phyloP scores from a whole-genome alignment of 108 stramenopile species.

The Epithemia pelagica region DNA sequence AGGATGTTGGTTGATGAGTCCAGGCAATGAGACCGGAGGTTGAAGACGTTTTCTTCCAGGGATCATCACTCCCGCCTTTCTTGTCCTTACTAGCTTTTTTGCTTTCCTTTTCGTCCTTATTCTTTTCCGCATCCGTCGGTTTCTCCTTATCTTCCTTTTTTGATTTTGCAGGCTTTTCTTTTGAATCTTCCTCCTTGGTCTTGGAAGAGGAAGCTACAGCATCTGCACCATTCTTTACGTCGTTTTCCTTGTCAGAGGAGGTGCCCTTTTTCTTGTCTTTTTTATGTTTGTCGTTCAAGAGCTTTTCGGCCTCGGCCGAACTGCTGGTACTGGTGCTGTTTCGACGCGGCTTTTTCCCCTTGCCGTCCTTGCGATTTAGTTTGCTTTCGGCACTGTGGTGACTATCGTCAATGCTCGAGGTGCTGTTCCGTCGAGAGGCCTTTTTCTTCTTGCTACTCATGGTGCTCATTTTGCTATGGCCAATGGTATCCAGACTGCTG shows the following conservation, averaged over 20 bases:
- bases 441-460: not conserved
- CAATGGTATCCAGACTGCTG: too few relatives aligned
- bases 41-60: not conserved
- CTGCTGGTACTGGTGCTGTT: not conserved
- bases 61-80: not conserved
- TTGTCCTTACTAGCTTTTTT: not conserved
- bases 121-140: too few relatives aligned
- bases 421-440: not conserved
- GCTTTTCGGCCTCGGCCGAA: too few relatives aligned
- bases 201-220: not conserved
- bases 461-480: not conserved
- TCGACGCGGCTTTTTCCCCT: not conserved
- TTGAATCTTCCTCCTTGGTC: not conserved
- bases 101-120: too few relatives aligned
- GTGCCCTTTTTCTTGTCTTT: not conserved
- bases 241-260: not conserved
- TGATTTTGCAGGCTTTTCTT: not conserved
- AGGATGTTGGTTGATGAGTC: not conserved
- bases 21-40: not conserved
- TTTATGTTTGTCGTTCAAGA: too few relatives aligned
- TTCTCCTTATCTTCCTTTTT: not conserved
- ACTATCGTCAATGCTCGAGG: not conserved
- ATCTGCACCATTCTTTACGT: not conserved
- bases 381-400: not conserved
- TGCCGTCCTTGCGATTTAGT: not conserved